Base-by-base conservation (phyloP, 192 early-diverging fungal genomes). In the Backusella luteola region DNA sequence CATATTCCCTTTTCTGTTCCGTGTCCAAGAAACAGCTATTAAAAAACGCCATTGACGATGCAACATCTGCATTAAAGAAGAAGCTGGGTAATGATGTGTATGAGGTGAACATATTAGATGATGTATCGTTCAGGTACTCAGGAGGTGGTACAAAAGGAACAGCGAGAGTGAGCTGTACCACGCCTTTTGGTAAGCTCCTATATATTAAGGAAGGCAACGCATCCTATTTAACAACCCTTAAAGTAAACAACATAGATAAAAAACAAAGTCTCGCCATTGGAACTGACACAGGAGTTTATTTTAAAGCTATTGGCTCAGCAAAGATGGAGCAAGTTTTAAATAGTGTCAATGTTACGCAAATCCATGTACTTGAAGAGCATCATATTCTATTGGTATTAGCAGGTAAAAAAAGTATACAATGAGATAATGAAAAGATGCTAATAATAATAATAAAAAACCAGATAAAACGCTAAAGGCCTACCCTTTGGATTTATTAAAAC, bases 271-370 rank as follows among this genome's bases (percentile, higher is more conserved):
- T 98, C 42, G 87, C 94, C 11, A 81, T 97, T 35, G 97, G 94
- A 44, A 94, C 96, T 1, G 96, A 98, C 66, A 82, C 87, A 29
- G 97, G 97, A 14, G 84, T 98, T 26, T 97, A 90, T 74, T 74
- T 74, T 67, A 69, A 66, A 29, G 14, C 68, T 21, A 86, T 90
- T 11, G 80, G 83, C 8, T 84, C 86, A 53, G 86, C 80, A 73
- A 85, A 81, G 38, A 77, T 88, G 75, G 77, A 78, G 76, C 85
- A 86, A 72, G 85, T 91, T 26, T 78, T 96, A 32, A 81, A 83
- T 39, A 67, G 93, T 34, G 94, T 96, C 71, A 91, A 89, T 75
- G 91, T 97, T 44, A 84, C 80, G 34, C 96, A 97, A 82, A 86
- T 98, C 39, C 94, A 93, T 78, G 90, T 96, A 39, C 78, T 97